A percentile compares a stretch with the other conserved stretches of the same genome.
Evolutionary conservation across 2,329 filamentous ascomycete genomes (phyloP).

Genomic region (Dactylellina leptospora): DNA sequence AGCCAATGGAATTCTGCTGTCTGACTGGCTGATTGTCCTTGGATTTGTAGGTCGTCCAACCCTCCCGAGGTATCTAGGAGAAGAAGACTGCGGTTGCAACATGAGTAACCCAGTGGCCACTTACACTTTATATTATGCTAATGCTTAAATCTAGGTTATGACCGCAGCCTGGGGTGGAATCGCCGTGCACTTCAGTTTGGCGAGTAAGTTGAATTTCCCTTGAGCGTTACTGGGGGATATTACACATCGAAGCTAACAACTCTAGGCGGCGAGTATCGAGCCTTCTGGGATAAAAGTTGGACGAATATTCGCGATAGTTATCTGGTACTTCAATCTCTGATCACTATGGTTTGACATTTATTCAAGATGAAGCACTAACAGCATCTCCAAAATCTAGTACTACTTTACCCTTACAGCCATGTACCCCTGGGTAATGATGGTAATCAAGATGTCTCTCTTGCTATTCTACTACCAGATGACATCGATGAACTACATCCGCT

Average conservation of each 20-base stretch:
- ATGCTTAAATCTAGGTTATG: slow-evolving; percentile 13
- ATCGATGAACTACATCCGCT: background rate
- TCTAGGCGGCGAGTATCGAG: slow-evolving; percentile 9
- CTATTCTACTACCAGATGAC: slow-evolving; percentile 32
- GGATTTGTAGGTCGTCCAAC: slow-evolving; percentile 15
- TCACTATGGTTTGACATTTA: background rate
- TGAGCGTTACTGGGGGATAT: background rate
- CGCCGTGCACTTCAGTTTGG: slow-evolving; percentile 3
- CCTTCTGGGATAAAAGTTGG: slow-evolving; percentile 25
- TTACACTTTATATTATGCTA: background rate
- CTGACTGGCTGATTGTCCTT: slow-evolving; percentile 5
- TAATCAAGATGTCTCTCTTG: slow-evolving; percentile 17
- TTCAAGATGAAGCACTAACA: background rate
- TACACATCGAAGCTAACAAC: background rate
- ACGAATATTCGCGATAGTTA: slow-evolving; percentile 13
- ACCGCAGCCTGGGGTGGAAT: slow-evolving; percentile 18
- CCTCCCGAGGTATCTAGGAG: too few relatives aligned
- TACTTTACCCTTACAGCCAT: slow-evolving; percentile 1
- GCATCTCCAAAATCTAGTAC: background rate
- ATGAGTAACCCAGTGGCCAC: background rate
- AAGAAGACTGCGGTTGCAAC: too few relatives aligned
- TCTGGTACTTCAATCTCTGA: background rate
- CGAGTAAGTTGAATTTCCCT: slow-evolving; percentile 19
- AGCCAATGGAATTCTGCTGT: slow-evolving; percentile 1
- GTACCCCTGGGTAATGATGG: slow-evolving; percentile 24